A percentile compares a stretch with the other conserved stretches of the same genome.
phyloP scores from a whole-genome alignment of 768 basidiomycete species.

The Scleroderma bovista region DNA sequence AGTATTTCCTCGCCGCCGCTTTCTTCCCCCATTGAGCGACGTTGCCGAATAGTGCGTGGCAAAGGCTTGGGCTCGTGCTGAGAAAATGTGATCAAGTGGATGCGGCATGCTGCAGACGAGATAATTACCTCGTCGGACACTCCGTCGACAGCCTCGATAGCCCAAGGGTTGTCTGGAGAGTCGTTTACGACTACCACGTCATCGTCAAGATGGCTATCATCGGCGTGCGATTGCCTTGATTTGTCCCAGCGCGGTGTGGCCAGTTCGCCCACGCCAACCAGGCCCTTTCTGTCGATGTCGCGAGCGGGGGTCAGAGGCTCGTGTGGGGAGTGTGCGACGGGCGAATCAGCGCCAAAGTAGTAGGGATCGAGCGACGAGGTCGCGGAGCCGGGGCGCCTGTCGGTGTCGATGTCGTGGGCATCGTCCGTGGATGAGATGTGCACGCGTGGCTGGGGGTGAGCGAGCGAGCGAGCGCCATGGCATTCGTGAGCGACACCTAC shows the following conservation, averaged over 20 bases:
- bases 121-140: constrained; percentile 62
- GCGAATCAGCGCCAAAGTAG: constrained; percentile 72
- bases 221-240: constrained; percentile 38
- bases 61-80: constrained; percentile 44
- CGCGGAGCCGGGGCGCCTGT: constrained; percentile 66
- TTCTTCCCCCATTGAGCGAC: constrained; percentile 70
- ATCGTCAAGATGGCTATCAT: constrained; percentile 30
- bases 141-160: constrained; percentile 80
- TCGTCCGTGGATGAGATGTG: constrained; percentile 41
- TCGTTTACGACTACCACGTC: constrained; percentile 41
- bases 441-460: constrained; percentile 46
- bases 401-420: constrained; percentile 24
- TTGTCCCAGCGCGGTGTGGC: constrained; percentile 93
- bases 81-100: constrained; percentile 1
- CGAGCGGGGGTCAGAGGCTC: constrained; percentile 67
- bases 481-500: constrained; percentile 33
- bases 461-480: too few relatives aligned
- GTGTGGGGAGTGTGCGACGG: constrained; percentile 41
- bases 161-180: constrained; percentile 77
- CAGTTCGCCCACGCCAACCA: constrained; percentile 94
- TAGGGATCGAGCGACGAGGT: constrained; percentile 85
- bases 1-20: constrained; percentile 89
- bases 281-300: constrained; percentile 81
- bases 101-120: not conserved
- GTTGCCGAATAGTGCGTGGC: constrained; percentile 50